Evolutionary conservation across 2,329 filamentous ascomycete genomes (phyloP).

Genomic region (Penicillium sp.): DNA sequence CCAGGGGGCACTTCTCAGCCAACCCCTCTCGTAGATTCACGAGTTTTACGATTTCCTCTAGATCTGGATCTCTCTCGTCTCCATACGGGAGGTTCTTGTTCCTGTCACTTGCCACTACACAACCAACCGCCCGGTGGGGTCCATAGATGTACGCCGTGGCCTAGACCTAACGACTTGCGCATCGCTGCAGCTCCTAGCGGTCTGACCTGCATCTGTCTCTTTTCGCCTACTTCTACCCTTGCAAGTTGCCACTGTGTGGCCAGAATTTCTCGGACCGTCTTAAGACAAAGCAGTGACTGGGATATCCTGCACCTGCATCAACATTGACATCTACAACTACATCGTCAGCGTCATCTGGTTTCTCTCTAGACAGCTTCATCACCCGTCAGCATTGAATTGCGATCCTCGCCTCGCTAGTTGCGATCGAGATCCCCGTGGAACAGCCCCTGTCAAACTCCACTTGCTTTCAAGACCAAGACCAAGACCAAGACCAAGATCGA

Average conservation of each 20-base stretch:
- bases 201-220: constrained; percentile 25
- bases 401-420: not conserved
- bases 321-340: not conserved
- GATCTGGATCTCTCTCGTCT: not conserved
- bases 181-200: constrained; percentile 26
- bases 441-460: constrained; percentile 2
- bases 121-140: constrained; percentile 15
- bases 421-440: not conserved
- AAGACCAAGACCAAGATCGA: not conserved
- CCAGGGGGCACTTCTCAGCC: not conserved
- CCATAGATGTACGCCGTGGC: constrained; percentile 16
- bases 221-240: constrained; percentile 15
- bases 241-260: constrained; percentile 17
- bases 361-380: not conserved
- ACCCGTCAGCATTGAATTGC: not conserved
- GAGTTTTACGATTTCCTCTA: not conserved
- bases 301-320: not conserved
- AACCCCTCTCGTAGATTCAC: not conserved
- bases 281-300: not conserved
- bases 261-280: constrained; percentile 6
- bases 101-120: constrained; percentile 12
- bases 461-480: not conserved
- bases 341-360: not conserved
- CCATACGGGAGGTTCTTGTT: not conserved
- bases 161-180: constrained; percentile 22